These are phyloP conservation scores for Scutellaria baicalensis DNA, from an alignment of 257 asterid species.

Conservation along the genomic window DNA sequence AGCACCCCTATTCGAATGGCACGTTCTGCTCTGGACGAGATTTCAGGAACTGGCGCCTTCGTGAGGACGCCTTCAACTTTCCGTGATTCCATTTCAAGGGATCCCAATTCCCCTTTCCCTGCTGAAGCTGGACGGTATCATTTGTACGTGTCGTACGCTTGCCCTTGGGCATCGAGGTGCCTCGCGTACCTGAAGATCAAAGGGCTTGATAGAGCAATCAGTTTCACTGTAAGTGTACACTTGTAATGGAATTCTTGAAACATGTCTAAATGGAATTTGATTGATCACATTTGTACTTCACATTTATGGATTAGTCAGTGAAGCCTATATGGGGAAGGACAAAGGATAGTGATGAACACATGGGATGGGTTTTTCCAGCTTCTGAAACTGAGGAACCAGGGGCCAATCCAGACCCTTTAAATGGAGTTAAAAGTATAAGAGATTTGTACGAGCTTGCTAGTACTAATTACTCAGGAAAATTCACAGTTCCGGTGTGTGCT, in stretches of 20 bases:
- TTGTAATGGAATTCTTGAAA: not conserved
- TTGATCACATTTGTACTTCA: not conserved
- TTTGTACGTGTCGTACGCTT: conserved; percentile 75
- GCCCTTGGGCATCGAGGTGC: conserved; percentile 99
- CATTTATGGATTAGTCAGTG: conserved; percentile 50
- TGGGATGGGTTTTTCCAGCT: conserved; percentile 92
- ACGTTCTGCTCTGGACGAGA: conserved; percentile 71
- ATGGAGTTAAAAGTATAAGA: conserved; percentile 66
- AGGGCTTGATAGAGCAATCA: conserved; percentile 73
- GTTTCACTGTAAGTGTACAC: conserved; percentile 51
- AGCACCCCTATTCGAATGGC: conserved; percentile 54
- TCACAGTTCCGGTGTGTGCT: conserved; percentile 70
- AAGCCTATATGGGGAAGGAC: conserved; percentile 86
- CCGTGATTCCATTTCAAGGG: conserved; percentile 52
- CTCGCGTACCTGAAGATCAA: conserved; percentile 76
- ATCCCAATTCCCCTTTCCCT: conserved; percentile 58
- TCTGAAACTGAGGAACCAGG: conserved; percentile 62
- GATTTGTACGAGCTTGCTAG: conserved; percentile 85
- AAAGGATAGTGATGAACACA: conserved; percentile 81
- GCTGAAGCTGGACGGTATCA: conserved; percentile 92
- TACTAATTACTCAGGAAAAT: conserved; percentile 73
- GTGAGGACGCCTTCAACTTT: conserved; percentile 75
- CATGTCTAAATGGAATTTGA: not conserved
- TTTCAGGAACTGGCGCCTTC: conserved; percentile 78
- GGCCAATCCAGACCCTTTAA: conserved; percentile 72